Conservation (phyloP, 305 asterid genomes). For the Fraxinus floribunda region DNA sequence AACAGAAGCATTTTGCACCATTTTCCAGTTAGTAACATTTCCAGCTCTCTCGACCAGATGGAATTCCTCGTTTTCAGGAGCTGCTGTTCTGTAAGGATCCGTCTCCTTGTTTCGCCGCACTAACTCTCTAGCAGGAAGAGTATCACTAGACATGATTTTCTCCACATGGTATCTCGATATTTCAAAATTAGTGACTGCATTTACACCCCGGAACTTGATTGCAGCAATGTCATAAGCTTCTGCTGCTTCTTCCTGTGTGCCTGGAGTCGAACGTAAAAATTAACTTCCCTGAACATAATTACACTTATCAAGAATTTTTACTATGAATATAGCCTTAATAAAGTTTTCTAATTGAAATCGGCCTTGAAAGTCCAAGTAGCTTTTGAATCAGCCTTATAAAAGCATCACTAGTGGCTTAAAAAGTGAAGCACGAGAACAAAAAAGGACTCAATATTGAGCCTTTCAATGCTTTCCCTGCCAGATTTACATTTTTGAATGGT, state of each 20-base stretch:
- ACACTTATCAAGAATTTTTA: background rate
- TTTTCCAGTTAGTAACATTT: background rate
- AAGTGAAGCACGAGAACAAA: conserved; percentile 20
- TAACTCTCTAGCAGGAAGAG: conserved; percentile 60
- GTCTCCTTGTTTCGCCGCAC: conserved; percentile 55
- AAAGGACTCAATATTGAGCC: background rate
- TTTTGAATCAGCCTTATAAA: background rate
- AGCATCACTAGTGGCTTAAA: conserved; percentile 30
- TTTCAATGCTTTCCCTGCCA: background rate
- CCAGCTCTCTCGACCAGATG: background rate
- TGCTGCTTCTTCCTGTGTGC: conserved; percentile 91
- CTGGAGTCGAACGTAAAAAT: conserved; percentile 30
- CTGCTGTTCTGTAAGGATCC: background rate
- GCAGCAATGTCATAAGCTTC: conserved; percentile 95
- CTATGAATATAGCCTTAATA: background rate
- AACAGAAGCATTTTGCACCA: background rate
- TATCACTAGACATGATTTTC: conserved; percentile 73
- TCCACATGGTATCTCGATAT: conserved; percentile 67
- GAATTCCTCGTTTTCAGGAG: background rate
- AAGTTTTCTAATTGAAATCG: background rate
- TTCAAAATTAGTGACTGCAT: conserved; percentile 82
- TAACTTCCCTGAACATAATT: conserved; percentile 12
- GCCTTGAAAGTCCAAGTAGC: background rate
- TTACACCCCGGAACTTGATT: conserved; percentile 75
- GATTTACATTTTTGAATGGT: background rate